Base-by-base conservation (phyloP, 495 filamentous ascomycete species). In the Viridothelium virens region DNA sequence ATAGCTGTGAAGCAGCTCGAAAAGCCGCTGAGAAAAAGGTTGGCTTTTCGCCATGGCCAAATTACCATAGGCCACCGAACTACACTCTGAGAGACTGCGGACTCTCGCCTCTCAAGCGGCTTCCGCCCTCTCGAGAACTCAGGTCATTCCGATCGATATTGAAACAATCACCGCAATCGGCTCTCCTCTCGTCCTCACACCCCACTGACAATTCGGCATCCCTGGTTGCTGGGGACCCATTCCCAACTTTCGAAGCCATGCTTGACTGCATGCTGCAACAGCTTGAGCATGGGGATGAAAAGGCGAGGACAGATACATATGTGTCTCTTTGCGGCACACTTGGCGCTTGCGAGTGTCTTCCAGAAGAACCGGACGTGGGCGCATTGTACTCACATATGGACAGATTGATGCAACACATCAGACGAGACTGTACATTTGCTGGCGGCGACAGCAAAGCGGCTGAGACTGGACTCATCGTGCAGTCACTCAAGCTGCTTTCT, bases 71-170 rank as follows among this genome's bases (percentile, higher is more conserved):
- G 65, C 63, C 77, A 84, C 53, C 81, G 82, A 5, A 74, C 76
- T 2, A 79, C 81, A 64, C 69, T 78, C 25, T 78, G 81, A 64
- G 77, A 81, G 5, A 73, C 14, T 31, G 5, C 14, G 53, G 31
- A n/a, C 53, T 36, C 31, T 79, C 69, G 74, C 82, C 69, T 68
- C 76, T 77, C 48, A 79, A 80, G 68, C 74, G 70, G 61, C 76
- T 80, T 37, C 84, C 81, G 36, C 83, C 86, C 3, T 86, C 88
- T 37, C 85, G 82, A 71, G 82, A 87, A 62, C 80, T 79, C 41
- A 91, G 87, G 72, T 85, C 89, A 12, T 70, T 85, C 34, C 96
- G 93, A 72, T 93, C 92, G 2, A 97, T 98, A 65, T 82, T 98
- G 61, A 98, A 97, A 75, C 74, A 77, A 66, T 71, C 77, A 75